Base-by-base conservation (phyloP, 129 eudicot genomes). In the Flaveria robusta region DNA sequence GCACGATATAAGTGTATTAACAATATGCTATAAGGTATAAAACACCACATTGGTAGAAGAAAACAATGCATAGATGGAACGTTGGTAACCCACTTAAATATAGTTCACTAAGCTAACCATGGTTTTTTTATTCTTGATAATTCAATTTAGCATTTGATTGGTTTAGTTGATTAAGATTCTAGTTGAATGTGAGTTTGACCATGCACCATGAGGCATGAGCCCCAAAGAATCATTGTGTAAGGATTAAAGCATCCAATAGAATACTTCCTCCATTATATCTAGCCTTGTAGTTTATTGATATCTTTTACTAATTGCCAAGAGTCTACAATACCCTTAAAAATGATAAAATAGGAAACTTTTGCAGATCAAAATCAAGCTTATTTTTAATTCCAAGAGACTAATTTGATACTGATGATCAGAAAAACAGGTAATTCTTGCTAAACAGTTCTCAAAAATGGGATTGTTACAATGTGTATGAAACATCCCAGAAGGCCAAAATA, bases 231-330 rank as follows among this genome's bases (percentile, higher is more conserved):
- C 37, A 18, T 19, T 12, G 16, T 16, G 63, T n/a, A 71, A 50
- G 9, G 43, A 14, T 47, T 70, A 46, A 24, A 27, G 0, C 39
- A 34, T 34, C 39, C 39, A 34, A 34, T 34, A 34, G 39, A 34
- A 34, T 34, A 34, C 39, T 34, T 34, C 39, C 39, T 34, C 39
- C 39, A 34, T 34, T 34, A 34, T 1, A 34, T 34, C 39, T 34
- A 34, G 39, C 39, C 39, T 34, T 34, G 39, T 34, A 34, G 39
- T 34, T 5, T 34, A 34, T 34, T 34, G 39, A 71, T 29, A n/a
- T 49, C 75, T 49, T 70, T 49, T 27, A 70, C 46, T 68, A 45
- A 8, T 43, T 54, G 66, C 39, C 51, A 72, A 54, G 34, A 27
- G 27, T 41, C 68, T 20, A 73, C 58, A 59, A 56, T 23, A 23